Evolutionary conservation across 257 asterid species (phyloP).

Genomic region (Fraxinus quadrangulata): DNA sequence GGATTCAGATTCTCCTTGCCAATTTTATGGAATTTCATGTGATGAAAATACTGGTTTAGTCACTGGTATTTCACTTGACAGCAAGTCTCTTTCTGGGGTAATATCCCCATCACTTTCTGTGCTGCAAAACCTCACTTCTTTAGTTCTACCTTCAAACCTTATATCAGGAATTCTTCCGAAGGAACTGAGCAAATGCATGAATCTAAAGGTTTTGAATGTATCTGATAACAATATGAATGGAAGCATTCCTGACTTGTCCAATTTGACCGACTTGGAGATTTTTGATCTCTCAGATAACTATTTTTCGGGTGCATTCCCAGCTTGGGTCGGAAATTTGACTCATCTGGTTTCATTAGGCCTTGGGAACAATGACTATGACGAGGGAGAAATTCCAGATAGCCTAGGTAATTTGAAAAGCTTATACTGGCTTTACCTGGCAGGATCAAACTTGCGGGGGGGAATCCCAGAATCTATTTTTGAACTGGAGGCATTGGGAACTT

Average conservation of each 20-base stretch:
- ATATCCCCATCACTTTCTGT: constrained; percentile 62
- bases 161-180: constrained; percentile 63
- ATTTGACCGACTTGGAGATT: constrained; percentile 48
- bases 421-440: constrained; percentile 66
- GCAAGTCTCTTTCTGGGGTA: constrained; percentile 65
- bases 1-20: constrained; percentile 68
- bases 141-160: constrained; percentile 57
- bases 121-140: constrained; percentile 56
- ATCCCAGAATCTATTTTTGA: constrained; percentile 73
- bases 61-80: constrained; percentile 64
- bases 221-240: constrained; percentile 72
- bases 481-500: constrained; percentile 62
- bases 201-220: constrained; percentile 70
- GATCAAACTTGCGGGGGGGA: constrained; percentile 61
- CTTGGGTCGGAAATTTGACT: constrained; percentile 74
- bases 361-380: constrained; percentile 63
- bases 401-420: constrained; percentile 73
- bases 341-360: constrained; percentile 63
- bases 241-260: constrained; percentile 69
- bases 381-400: constrained; percentile 60
- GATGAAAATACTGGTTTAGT: constrained; percentile 63
- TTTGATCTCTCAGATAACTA: constrained; percentile 74
- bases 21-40: constrained; percentile 71
- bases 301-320: constrained; percentile 75
- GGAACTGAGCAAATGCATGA: constrained; percentile 47